phyloP scores from a whole-genome alignment of 1,284 basidiomycete genomes.

The Thecaphora frezii region DNA sequence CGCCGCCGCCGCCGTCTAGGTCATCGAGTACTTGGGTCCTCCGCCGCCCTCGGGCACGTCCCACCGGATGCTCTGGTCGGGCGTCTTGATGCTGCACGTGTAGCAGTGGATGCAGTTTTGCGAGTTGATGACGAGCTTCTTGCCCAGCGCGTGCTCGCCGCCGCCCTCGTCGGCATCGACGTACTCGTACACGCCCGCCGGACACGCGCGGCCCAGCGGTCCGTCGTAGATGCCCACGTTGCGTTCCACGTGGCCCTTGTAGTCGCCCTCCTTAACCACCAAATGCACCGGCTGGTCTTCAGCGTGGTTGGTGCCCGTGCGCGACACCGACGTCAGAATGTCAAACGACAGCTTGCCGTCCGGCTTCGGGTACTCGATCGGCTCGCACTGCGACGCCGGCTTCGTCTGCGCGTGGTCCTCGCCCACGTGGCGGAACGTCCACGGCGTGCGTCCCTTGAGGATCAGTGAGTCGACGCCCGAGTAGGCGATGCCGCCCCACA shows the following conservation, averaged over 20 bases:
- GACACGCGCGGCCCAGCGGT: conserved; percentile 83
- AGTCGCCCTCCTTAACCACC: conserved; percentile 63
- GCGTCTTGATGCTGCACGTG: conserved; percentile 57
- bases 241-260: conserved; percentile 67
- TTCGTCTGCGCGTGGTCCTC: conserved; percentile 67
- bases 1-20: no score
- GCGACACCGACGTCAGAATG: conserved; percentile 82
- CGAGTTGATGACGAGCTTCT: conserved; percentile 93
- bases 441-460: conserved; percentile 82
- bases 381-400: conserved; percentile 65
- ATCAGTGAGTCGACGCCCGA: conserved; percentile 86
- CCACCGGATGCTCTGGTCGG: conserved; percentile 55
- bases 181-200: conserved; percentile 96
- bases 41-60: conserved; percentile 56
- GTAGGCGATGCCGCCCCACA: conserved; percentile 86
- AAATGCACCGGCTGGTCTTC: conserved; percentile 94
- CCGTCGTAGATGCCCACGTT: conserved; percentile 78
- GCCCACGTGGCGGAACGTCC: conserved; percentile 78
- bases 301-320: conserved; percentile 94
- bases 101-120: conserved; percentile 65
- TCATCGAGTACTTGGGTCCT: conserved; percentile 56
- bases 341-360: conserved; percentile 92
- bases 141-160: conserved; percentile 68
- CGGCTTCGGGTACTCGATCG: conserved; percentile 86
- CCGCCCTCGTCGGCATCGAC: conserved; percentile 68